Percentiles rank a stretch among this genome's conserved stretches.
These are phyloP conservation scores for Aspergillus versicolor DNA, from an alignment of 2,329 filamentous ascomycete genomes.

Conservation along the genomic window DNA sequence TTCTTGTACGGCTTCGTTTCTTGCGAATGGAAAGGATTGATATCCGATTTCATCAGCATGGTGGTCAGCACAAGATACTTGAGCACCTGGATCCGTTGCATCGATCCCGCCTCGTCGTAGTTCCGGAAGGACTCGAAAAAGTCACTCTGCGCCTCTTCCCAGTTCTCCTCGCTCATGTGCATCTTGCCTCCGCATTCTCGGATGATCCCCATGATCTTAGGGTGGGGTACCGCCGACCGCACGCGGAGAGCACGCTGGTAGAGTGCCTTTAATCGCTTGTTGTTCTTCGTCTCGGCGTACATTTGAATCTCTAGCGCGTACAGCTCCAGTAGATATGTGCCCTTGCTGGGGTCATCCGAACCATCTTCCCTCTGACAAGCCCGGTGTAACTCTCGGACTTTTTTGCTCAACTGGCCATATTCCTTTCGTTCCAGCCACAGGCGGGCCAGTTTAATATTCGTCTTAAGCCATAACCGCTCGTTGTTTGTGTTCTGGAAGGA, in stretches of 20 bases:
- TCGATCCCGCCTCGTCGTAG: constrained; percentile 95
- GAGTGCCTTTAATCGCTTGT: constrained; percentile 90
- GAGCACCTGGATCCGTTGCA: constrained; percentile 94
- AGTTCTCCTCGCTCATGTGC: constrained; percentile 99
- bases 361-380: constrained; percentile 87
- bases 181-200: constrained; percentile 98
- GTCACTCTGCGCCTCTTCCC: constrained; percentile 94
- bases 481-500: constrained; percentile 98
- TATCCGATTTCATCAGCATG: constrained; percentile 97
- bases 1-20: constrained; percentile 98
- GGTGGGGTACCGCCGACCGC: constrained; percentile 94
- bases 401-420: constrained; percentile 75
- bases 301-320: constrained; percentile 98
- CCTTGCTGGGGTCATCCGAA: constrained; percentile 80
- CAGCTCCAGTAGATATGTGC: constrained; percentile 91
- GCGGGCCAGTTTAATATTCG: constrained; percentile 93
- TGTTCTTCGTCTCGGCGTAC: constrained; percentile 95
- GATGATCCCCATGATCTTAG: constrained; percentile 99
- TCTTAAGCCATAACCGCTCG: constrained; percentile 95
- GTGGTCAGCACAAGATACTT: constrained; percentile 96
- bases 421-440: constrained; percentile 90
- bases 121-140: constrained; percentile 99
- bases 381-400: constrained; percentile 83
- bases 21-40: constrained; percentile 98
- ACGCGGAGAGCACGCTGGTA: constrained; percentile 91